phyloP scores from a whole-genome alignment of 164 flowering plant genomes.

The Magnolia changhungtana region DNA sequence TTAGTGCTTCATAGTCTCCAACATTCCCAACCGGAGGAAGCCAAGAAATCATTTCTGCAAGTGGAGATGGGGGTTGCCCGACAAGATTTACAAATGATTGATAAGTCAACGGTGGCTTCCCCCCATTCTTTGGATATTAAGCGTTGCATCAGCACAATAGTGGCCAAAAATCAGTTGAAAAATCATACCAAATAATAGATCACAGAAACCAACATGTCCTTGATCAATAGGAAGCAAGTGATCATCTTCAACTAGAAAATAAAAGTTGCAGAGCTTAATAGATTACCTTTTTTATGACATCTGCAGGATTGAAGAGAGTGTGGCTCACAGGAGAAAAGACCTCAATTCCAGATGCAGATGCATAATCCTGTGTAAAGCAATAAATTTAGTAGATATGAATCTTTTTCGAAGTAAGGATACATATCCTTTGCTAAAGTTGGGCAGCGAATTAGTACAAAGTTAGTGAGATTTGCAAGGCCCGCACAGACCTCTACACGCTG shows the following conservation, averaged over 20 bases:
- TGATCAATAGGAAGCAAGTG: background rate
- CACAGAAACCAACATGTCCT: background rate
- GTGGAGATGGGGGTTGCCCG: constrained; percentile 64
- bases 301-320: constrained; percentile 80
- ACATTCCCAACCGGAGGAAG: constrained; percentile 72
- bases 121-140: constrained; percentile 59
- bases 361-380: constrained; percentile 48
- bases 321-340: constrained; percentile 90
- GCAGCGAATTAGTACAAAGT: background rate
- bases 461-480: no score
- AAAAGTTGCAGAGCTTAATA: background rate
- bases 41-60: constrained; percentile 34
- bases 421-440: background rate
- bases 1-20: constrained; percentile 37
- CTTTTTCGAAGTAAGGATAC: background rate
- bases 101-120: constrained; percentile 79
- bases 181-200: background rate
- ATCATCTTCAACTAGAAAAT: background rate
- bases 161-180: background rate
- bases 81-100: constrained; percentile 84
- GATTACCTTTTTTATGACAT: constrained; percentile 63
- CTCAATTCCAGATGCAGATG: constrained; percentile 64
- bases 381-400: background rate
- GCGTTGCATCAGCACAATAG: constrained; percentile 3
- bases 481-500: no score